These are phyloP conservation scores for Panicum miliaceum DNA, from an alignment of 176 grass and related monocot species.

Conservation along the genomic window DNA sequence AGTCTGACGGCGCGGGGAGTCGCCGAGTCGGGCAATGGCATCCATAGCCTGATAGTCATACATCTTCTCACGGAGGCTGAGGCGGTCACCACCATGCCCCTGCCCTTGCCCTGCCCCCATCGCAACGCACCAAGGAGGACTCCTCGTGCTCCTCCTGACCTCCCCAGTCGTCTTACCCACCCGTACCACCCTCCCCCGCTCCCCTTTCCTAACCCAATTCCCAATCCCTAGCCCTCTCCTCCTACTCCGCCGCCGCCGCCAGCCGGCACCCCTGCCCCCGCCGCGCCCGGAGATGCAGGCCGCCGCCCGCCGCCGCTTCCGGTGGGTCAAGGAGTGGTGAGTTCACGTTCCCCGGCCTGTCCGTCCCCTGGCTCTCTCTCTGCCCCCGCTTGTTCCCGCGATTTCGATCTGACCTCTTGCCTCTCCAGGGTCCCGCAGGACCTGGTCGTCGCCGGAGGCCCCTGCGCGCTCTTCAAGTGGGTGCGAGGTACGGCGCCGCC, in stretches of 20 bases:
- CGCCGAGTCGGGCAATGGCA: slow-evolving; percentile 35
- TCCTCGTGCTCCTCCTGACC: slow-evolving; percentile 20
- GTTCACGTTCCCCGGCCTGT: neutral
- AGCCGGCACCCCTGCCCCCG: neutral
- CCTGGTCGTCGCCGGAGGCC: slow-evolving; percentile 65
- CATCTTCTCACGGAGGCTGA: slow-evolving; percentile 24
- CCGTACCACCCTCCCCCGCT: slow-evolving; percentile 12
- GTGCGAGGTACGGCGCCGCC: slow-evolving; percentile 64
- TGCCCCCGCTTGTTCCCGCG: neutral
- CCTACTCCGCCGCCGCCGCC: neutral
- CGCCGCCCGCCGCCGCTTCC: slow-evolving; percentile 27
- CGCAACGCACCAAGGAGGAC: slow-evolving; percentile 24
- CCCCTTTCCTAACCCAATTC: neutral
- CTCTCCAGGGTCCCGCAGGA: slow-evolving; percentile 81
- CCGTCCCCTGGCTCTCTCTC: neutral
- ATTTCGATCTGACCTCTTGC: slow-evolving; percentile 27
- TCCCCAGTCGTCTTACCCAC: slow-evolving; percentile 5
- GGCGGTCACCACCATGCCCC: slow-evolving; percentile 31
- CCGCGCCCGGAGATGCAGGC: slow-evolving; percentile 47
- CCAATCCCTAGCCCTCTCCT: slow-evolving; percentile 1
- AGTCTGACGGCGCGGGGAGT: slow-evolving; percentile 6
- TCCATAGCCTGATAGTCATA: slow-evolving; percentile 25
- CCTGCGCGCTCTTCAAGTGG: slow-evolving; percentile 91
- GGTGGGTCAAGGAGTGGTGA: slow-evolving; percentile 94
- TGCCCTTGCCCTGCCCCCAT: neutral